phyloP scores from a whole-genome alignment of 129 eudicot species.

The Centaurea solstitialis region DNA sequence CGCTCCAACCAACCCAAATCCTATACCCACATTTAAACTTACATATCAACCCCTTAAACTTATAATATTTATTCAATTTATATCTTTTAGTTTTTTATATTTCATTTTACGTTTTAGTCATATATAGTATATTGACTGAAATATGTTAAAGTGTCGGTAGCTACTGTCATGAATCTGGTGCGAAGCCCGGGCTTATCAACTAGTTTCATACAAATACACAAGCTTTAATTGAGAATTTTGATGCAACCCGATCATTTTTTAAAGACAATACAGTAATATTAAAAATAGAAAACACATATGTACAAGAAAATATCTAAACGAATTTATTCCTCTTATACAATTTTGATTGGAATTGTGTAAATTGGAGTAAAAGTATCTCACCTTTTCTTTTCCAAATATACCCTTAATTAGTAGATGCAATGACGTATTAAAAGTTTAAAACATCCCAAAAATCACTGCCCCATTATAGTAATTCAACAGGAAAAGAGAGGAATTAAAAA shows the following conservation, averaged over 20 bases:
- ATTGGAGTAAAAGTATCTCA: slow-evolving; percentile 4
- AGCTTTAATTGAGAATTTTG: too few relatives aligned
- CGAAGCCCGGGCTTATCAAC: too few relatives aligned
- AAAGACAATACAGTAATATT: not conserved
- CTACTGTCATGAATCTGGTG: too few relatives aligned
- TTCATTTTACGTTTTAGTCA: too few relatives aligned
- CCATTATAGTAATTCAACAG: slow-evolving; percentile 5
- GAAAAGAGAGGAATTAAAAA: slow-evolving; percentile 28
- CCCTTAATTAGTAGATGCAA: slow-evolving; percentile 11
- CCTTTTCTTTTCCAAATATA: not conserved
- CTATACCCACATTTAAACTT: too few relatives aligned
- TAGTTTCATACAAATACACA: too few relatives aligned
- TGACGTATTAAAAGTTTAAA: not conserved
- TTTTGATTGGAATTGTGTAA: not conserved
- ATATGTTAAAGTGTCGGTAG: too few relatives aligned
- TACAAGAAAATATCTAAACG: not conserved
- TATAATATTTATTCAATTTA: too few relatives aligned
- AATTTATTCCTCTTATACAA: not conserved
- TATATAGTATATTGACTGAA: too few relatives aligned
- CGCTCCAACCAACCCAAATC: too few relatives aligned
- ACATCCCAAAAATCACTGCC: not conserved
- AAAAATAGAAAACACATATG: not conserved
- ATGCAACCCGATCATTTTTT: not conserved
- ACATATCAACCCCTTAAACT: too few relatives aligned
- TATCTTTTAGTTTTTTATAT: too few relatives aligned